A percentile compares a stretch with the other conserved stretches of the same genome.
Evolutionary conservation across 177 flowering plant genomes (phyloP).

Genomic region (Telopea speciosissima): DNA sequence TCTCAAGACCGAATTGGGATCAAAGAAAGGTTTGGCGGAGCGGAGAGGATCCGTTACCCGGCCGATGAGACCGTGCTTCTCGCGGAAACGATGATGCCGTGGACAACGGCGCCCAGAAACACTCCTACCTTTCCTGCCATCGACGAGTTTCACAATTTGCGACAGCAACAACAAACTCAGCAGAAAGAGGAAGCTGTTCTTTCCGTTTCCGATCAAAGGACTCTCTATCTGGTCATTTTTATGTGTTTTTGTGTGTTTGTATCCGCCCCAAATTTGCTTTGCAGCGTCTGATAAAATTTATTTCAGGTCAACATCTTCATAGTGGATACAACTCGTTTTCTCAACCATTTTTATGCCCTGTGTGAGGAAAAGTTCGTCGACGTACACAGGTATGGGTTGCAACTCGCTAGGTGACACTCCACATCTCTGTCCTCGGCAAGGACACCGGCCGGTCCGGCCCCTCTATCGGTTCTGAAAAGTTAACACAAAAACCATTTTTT

Average conservation of each 20-base stretch:
- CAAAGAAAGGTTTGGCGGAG: too few relatives aligned
- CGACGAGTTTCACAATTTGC: not conserved
- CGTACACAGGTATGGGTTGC: constrained; percentile 16
- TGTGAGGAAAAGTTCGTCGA: constrained; percentile 19
- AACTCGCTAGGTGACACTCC: too few relatives aligned
- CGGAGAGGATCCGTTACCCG: not conserved
- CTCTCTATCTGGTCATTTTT: constrained; percentile 17
- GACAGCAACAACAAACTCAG: not conserved
- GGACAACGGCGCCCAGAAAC: not conserved
- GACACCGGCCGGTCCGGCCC: too few relatives aligned
- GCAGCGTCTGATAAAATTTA: not conserved
- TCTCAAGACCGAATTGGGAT: too few relatives aligned
- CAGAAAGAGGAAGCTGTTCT: constrained; percentile 10
- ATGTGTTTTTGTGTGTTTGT: not conserved
- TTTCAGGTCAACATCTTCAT: constrained; percentile 23
- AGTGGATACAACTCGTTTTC: constrained; percentile 18
- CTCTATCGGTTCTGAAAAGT: too few relatives aligned
- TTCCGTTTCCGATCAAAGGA: constrained; percentile 21
- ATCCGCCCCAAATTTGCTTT: not conserved
- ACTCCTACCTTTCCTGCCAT: not conserved
- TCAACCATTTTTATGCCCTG: constrained; percentile 16
- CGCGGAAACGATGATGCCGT: not conserved
- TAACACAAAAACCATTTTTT: too few relatives aligned
- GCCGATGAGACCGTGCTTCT: not conserved
- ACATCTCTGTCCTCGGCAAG: too few relatives aligned